Evolutionary conservation across 768 basidiomycete genomes (phyloP).

Genomic region (Leccinum olivaceopallidum): DNA sequence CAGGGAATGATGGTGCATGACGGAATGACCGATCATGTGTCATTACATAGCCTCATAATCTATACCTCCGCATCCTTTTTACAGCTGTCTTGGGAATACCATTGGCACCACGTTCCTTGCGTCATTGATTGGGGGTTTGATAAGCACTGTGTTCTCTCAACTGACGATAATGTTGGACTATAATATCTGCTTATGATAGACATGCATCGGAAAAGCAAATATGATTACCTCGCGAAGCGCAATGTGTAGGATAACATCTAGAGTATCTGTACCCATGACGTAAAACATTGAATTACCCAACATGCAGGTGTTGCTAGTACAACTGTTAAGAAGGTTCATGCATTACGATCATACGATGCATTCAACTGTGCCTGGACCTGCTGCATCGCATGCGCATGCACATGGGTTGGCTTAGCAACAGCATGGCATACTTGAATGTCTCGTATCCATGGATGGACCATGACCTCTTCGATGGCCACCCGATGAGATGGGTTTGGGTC

Average conservation of each 20-base stretch:
- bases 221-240: constrained; percentile 7
- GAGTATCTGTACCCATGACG: constrained; percentile 6
- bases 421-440: constrained; percentile 81
- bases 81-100: constrained; percentile 14
- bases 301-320: not conserved
- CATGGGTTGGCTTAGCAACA: constrained; percentile 61
- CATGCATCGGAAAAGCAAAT: constrained; percentile 8
- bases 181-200: constrained; percentile 24
- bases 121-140: constrained; percentile 2
- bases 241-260: constrained; percentile 24
- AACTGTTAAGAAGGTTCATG: not conserved
- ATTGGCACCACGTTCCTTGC: not conserved
- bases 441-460: constrained; percentile 77
- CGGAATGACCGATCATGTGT: not conserved
- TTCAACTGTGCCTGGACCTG: constrained; percentile 51
- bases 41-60: constrained; percentile 9
- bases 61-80: constrained; percentile 23
- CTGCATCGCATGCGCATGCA: constrained; percentile 68
- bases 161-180: constrained; percentile 17
- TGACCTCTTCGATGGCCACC: constrained; percentile 75
- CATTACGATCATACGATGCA: constrained; percentile 4
- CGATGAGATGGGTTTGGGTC: constrained; percentile 88
- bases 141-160: not conserved
- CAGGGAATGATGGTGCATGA: constrained; percentile 37
- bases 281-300: constrained; percentile 3